phyloP scores from a whole-genome alignment of 1,139 yeast genomes.

The Taphrina deformans region DNA sequence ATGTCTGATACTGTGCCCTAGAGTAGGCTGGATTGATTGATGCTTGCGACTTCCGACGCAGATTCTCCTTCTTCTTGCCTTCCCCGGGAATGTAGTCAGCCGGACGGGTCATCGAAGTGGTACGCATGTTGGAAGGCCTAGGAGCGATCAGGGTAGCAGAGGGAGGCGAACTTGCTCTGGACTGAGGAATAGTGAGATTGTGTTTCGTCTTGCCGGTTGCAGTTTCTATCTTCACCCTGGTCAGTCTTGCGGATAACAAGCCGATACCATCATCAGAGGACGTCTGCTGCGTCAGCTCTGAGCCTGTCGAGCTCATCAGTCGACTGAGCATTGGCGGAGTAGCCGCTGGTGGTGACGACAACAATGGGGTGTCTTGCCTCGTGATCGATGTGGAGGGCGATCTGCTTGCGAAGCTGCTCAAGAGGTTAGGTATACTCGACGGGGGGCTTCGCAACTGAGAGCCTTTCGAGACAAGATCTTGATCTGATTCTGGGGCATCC shows the following conservation, averaged over 20 bases:
- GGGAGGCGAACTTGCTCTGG: slow-evolving; percentile 35
- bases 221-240: slow-evolving; percentile 3
- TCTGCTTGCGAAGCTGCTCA: slow-evolving; percentile 21
- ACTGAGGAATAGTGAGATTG: slow-evolving; percentile 25
- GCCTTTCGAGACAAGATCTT: not conserved
- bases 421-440: slow-evolving; percentile 17
- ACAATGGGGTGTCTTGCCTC: slow-evolving; percentile 6
- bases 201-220: slow-evolving; percentile 1
- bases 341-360: not conserved
- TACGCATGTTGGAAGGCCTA: slow-evolving; percentile 13
- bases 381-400: slow-evolving; percentile 1
- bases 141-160: slow-evolving; percentile 18
- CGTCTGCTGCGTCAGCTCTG: not conserved
- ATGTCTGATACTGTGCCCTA: slow-evolving; percentile 73
- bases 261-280: not conserved
- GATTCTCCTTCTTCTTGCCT: slow-evolving; percentile 16
- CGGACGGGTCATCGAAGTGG: slow-evolving; percentile 21
- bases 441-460: not conserved
- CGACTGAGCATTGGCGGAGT: not conserved
- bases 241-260: slow-evolving; percentile 3
- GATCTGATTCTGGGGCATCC: not conserved
- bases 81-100: slow-evolving; percentile 13
- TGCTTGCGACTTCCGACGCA: slow-evolving; percentile 5
- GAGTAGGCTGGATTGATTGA: slow-evolving; percentile 50
- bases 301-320: not conserved